These are phyloP conservation scores for Clonostachys rhizophaga DNA, from an alignment of 2,329 filamentous ascomycete genomes.

Conservation along the genomic window DNA sequence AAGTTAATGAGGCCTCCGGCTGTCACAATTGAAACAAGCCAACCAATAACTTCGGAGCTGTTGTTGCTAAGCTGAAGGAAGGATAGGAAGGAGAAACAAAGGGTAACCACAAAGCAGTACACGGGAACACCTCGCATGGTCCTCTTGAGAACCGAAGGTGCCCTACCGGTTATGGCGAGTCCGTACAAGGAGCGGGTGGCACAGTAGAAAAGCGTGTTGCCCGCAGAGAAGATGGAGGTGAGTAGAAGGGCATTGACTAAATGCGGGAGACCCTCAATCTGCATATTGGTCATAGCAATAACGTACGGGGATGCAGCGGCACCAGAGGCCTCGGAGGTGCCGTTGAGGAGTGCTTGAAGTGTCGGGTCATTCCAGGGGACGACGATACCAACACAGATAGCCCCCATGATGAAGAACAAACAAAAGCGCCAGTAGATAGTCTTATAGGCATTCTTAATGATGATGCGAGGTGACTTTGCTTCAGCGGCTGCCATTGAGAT, in stretches of 20 bases:
- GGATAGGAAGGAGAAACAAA: constrained; percentile 47
- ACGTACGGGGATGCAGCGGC: constrained; percentile 54
- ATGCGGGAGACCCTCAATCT: constrained; percentile 47
- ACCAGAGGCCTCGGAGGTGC: constrained; percentile 21
- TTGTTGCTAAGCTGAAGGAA: constrained; percentile 45
- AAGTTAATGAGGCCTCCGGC: constrained; percentile 59
- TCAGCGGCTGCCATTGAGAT: constrained; percentile 53
- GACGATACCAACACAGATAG: constrained; percentile 50
- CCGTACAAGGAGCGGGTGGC: constrained; percentile 44
- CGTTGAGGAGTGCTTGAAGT: constrained; percentile 15
- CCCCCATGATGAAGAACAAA: constrained; percentile 64
- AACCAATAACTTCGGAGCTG: constrained; percentile 44
- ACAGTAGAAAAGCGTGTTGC: constrained; percentile 47
- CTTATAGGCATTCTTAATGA: constrained; percentile 67
- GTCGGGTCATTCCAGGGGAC: constrained; percentile 42
- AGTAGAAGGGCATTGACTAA: constrained; percentile 51
- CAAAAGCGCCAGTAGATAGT: constrained; percentile 70
- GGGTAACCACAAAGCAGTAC: constrained; percentile 48
- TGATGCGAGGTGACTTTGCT: constrained; percentile 59
- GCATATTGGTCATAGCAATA: constrained; percentile 50
- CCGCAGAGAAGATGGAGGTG: constrained; percentile 38
- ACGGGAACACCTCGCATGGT: constrained; percentile 58
- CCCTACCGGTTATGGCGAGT: constrained; percentile 43
- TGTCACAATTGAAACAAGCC: constrained; percentile 52
- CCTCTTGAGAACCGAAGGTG: constrained; percentile 47